A percentile compares a stretch with the other conserved stretches of the same genome.
These are phyloP conservation scores for Aphanoascus verrucosus DNA, from an alignment of 2,329 filamentous ascomycete genomes.

Conservation along the genomic window DNA sequence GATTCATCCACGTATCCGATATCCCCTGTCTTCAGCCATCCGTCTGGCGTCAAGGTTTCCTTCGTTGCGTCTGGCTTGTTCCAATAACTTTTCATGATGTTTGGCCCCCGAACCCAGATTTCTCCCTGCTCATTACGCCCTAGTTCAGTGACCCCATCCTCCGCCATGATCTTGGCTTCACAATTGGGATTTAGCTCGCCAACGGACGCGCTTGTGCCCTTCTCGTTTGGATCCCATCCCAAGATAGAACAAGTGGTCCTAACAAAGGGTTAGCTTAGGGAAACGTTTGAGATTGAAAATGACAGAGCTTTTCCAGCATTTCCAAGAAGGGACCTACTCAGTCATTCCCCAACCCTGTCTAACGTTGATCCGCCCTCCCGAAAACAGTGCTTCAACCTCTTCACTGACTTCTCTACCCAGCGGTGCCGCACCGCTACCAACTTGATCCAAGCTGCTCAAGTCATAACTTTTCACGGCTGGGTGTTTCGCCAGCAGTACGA, in stretches of 20 bases:
- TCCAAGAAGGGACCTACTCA: slow-evolving; percentile 36
- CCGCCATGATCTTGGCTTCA: slow-evolving; percentile 54
- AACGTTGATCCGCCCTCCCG: slow-evolving; percentile 39
- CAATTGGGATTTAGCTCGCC: slow-evolving; percentile 61
- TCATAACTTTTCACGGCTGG: slow-evolving; percentile 56
- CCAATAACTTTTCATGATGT: slow-evolving; percentile 69
- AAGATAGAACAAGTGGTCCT: slow-evolving; percentile 58
- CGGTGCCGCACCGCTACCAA: slow-evolving; percentile 61
- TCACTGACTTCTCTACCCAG: slow-evolving; percentile 46
- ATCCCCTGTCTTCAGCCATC: slow-evolving; percentile 64
- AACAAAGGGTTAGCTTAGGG: not conserved
- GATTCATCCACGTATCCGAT: slow-evolving; percentile 52
- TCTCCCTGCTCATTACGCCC: slow-evolving; percentile 52
- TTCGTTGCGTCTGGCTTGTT: slow-evolving; percentile 55
- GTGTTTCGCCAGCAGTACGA: slow-evolving; percentile 62
- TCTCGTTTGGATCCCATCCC: slow-evolving; percentile 49
- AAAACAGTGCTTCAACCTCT: slow-evolving; percentile 50
- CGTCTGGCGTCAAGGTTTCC: slow-evolving; percentile 50
- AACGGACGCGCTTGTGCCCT: slow-evolving; percentile 42
- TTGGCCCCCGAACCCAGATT: slow-evolving; percentile 62
- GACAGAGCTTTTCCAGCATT: too few species aligned
- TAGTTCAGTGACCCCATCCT: slow-evolving; percentile 39
- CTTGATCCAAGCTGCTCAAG: slow-evolving; percentile 50
- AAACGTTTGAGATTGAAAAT: not conserved
- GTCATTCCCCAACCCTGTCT: slow-evolving; percentile 85